These are phyloP conservation scores for Colletotrichum falcatum DNA, from an alignment of 2,329 filamentous ascomycete genomes.

Conservation along the genomic window DNA sequence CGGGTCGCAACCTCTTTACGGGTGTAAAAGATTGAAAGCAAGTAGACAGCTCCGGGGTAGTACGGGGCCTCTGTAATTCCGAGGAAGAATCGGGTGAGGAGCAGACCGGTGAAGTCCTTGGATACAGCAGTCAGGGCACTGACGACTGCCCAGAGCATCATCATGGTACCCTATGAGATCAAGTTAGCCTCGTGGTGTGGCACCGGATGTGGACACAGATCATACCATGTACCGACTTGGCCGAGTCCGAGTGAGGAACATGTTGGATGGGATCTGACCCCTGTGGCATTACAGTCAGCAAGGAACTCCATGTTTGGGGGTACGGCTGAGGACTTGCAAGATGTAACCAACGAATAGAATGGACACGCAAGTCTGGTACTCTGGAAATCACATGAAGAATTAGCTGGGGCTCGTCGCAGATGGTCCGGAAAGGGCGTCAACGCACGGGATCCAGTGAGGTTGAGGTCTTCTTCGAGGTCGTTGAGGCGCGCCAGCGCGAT, in stretches of 20 bases:
- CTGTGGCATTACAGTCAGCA: slow-evolving; percentile 5
- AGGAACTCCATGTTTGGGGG: fast-evolving
- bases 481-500: slow-evolving; percentile 43
- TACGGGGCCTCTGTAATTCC: slow-evolving; percentile 50
- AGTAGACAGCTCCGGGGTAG: slow-evolving; percentile 57
- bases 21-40: slow-evolving; percentile 72
- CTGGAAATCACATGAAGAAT: neutral
- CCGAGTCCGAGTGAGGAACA: slow-evolving; percentile 41
- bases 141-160: slow-evolving; percentile 42
- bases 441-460: slow-evolving; percentile 39
- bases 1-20: slow-evolving; percentile 73
- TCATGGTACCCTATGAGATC: slow-evolving; percentile 32
- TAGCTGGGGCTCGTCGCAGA: neutral
- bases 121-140: slow-evolving; percentile 49
- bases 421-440: neutral
- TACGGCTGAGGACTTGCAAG: slow-evolving; percentile 1
- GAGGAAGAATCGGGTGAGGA: slow-evolving; percentile 52
- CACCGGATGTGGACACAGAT: fast-evolving
- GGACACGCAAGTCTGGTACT: slow-evolving; percentile 52
- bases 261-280: slow-evolving; percentile 41
- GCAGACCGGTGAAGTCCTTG: slow-evolving; percentile 48
- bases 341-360: slow-evolving; percentile 50
- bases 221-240: slow-evolving; percentile 42
- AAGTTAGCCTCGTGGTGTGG: neutral
- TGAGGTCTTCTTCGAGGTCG: slow-evolving; percentile 44